Percentiles rank a stretch among this genome's conserved stretches.
phyloP scores from a whole-genome alignment of 441 rosid species.

The Pelargonium fulgidum region DNA sequence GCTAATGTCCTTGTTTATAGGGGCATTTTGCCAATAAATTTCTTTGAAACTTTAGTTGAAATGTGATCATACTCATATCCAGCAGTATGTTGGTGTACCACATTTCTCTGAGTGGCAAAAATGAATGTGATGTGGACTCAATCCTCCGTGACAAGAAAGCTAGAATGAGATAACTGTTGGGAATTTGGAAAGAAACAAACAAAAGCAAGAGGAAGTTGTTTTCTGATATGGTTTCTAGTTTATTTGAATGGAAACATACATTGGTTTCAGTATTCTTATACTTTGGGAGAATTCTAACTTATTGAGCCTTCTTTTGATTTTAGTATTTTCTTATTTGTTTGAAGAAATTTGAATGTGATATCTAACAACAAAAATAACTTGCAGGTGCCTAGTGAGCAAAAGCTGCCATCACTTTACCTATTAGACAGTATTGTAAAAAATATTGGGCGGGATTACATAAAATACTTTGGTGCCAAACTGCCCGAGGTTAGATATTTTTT shows the following conservation, averaged over 20 bases:
- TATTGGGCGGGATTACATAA: constrained; percentile 87
- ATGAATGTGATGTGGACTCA: background rate
- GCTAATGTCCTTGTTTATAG: too few relatives aligned
- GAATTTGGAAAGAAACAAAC: background rate
- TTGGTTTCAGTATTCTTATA: background rate
- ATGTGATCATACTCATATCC: too few relatives aligned
- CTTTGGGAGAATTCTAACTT: background rate
- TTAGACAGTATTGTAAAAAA: constrained; percentile 99
- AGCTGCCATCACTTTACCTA: constrained; percentile 93
- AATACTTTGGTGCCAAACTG: constrained; percentile 64
- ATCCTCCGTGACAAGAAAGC: background rate
- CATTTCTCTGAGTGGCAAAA: background rate
- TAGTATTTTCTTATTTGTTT: background rate
- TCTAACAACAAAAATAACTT: constrained; percentile 43
- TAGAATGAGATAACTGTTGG: constrained; percentile 1
- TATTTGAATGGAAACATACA: background rate
- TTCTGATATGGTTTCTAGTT: background rate
- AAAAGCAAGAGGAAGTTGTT: background rate
- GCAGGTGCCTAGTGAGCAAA: constrained; percentile 99
- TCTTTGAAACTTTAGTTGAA: too few relatives aligned
- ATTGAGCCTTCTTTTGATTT: background rate
- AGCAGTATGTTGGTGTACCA: background rate
- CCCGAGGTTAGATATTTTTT: constrained; percentile 64
- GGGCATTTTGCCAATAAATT: too few relatives aligned
- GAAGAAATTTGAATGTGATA: constrained; percentile 19